phyloP scores from a whole-genome alignment of 495 filamentous ascomycete species.

The Pseudevernia furfuracea region DNA sequence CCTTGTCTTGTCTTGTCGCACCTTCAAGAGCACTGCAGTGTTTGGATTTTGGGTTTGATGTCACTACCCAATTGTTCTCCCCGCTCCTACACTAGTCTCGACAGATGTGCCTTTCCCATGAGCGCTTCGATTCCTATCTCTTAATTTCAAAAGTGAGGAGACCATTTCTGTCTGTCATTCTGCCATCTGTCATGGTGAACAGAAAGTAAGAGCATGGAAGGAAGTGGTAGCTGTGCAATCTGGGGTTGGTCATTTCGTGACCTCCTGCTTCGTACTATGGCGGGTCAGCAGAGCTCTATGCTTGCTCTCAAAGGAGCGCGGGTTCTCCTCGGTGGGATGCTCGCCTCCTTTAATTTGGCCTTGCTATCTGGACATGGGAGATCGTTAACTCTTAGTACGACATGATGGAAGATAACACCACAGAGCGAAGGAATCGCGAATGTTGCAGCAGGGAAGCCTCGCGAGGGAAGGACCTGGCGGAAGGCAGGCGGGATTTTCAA shows the following conservation, averaged over 20 bases:
- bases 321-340: background rate
- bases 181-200: too few relatives aligned
- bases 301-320: background rate
- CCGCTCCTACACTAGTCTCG: too few relatives aligned
- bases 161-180: too few relatives aligned
- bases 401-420: too few relatives aligned
- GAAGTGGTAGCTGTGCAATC: too few relatives aligned
- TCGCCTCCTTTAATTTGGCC: background rate
- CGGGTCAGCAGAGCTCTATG: background rate
- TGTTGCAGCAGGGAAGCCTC: slow-evolving; percentile 13
- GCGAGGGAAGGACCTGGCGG: slow-evolving; percentile 9
- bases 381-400: background rate
- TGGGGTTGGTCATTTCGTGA: background rate
- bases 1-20: background rate
- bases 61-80: too few relatives aligned
- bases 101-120: background rate
- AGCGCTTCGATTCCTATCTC: background rate
- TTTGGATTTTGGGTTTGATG: background rate
- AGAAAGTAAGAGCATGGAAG: too few relatives aligned
- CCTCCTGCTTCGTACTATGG: background rate
- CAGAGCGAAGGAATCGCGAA: background rate
- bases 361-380: background rate
- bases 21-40: background rate
- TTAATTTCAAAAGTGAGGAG: background rate
- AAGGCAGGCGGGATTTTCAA: slow-evolving; percentile 12